A percentile compares a stretch with the other conserved stretches of the same genome.
Conservation (phyloP, 2,329 filamentous ascomycete species). For the Aspergillus sp. region DNA sequence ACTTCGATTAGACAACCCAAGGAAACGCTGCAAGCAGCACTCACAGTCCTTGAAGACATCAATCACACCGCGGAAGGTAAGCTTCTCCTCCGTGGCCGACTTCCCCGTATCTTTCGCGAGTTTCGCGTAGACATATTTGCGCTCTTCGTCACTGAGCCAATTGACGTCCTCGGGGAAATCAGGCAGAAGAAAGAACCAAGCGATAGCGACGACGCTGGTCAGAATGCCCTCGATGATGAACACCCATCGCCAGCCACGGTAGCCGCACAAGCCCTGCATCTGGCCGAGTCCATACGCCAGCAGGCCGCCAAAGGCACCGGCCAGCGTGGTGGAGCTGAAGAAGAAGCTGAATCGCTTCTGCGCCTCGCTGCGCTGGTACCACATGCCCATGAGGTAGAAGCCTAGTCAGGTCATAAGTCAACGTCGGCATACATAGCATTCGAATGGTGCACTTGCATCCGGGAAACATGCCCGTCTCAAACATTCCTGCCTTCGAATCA, state of each 20-base stretch:
- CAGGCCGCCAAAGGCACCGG: slow-evolving; percentile 54
- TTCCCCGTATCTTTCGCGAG: slow-evolving; percentile 60
- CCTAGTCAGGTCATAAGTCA: too few relatives aligned
- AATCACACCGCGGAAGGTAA: slow-evolving; percentile 51
- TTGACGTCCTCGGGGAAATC: slow-evolving; percentile 65
- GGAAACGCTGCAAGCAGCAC: slow-evolving; percentile 7
- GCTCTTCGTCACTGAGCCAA: slow-evolving; percentile 64
- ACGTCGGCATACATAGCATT: too few relatives aligned
- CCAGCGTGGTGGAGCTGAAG: slow-evolving; percentile 62
- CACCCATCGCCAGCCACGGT: slow-evolving; percentile 45
- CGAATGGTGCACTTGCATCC: slow-evolving; percentile 42
- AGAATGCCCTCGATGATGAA: slow-evolving; percentile 56
- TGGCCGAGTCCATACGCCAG: slow-evolving; percentile 52
- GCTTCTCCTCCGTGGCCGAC: slow-evolving; percentile 53
- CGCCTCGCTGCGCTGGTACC: slow-evolving; percentile 76
- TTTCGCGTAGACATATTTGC: slow-evolving; percentile 55
- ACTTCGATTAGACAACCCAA: slow-evolving; percentile 7
- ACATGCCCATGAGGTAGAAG: slow-evolving; percentile 64
- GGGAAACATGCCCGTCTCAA: slow-evolving; percentile 62
- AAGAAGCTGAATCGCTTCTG: slow-evolving; percentile 92
- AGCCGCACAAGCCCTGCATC: slow-evolving; percentile 48
- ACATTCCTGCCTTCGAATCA: slow-evolving; percentile 39
- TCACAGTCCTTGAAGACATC: slow-evolving; percentile 58
- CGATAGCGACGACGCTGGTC: slow-evolving; percentile 52
- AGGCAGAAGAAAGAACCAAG: slow-evolving; percentile 57